These are phyloP conservation scores for Pseudogymnoascus sp. DNA, from an alignment of 2,329 filamentous ascomycete species.

Conservation along the genomic window DNA sequence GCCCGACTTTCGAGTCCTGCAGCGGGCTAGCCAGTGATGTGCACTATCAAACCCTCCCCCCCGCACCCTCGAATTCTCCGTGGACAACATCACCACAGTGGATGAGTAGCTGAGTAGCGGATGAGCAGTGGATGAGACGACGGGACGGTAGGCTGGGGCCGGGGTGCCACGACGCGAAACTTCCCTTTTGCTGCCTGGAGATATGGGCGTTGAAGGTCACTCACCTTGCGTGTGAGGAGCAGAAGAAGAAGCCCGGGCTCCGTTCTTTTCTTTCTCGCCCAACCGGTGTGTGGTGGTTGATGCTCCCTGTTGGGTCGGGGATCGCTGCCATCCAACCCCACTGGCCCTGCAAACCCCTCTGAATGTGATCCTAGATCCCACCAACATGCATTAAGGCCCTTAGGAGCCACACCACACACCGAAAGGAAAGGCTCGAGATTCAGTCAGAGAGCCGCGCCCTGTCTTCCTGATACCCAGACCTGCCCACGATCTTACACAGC, in stretches of 20 bases:
- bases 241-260: not conserved
- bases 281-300: not conserved
- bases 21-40: not conserved
- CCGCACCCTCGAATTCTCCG: not conserved
- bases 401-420: not conserved
- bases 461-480: not conserved
- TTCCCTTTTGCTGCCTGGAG: not conserved
- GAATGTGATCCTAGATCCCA: not conserved
- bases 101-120: no score
- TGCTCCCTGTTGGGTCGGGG: not conserved
- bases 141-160: not conserved
- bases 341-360: not conserved
- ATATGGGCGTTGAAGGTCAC: not conserved
- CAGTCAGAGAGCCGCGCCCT: not conserved
- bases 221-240: not conserved
- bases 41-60: not conserved
- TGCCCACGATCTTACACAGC: not conserved
- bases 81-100: not conserved
- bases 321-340: not conserved
- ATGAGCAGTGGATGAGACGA: not conserved
- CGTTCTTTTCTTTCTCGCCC: not conserved
- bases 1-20: not conserved
- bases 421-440: not conserved
- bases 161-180: not conserved
- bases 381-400: slow-evolving; percentile 3